Conservation (phyloP, 2,329 filamentous ascomycete genomes). For the Rutstroemia sp. region DNA sequence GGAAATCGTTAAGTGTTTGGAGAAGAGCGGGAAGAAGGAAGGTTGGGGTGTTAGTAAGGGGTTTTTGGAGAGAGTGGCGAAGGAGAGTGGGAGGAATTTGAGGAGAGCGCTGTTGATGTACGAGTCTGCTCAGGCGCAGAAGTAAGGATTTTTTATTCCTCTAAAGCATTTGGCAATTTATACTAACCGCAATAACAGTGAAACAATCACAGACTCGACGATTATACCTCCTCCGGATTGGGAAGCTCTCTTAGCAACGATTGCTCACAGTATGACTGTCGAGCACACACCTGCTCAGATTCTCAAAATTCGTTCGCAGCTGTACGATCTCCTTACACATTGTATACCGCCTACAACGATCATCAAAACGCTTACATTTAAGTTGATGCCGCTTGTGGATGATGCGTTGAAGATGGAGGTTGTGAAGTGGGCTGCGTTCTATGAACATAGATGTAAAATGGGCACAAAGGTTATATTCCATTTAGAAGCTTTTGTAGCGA, state of each 20-base stretch:
- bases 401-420: constrained; percentile 86
- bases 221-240: constrained; percentile 92
- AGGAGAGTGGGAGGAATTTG: constrained; percentile 84
- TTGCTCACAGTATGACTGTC: constrained; percentile 87
- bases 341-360: constrained; percentile 95
- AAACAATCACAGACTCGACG: constrained; percentile 81
- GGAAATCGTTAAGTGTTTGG: constrained; percentile 77
- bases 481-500: constrained; percentile 94
- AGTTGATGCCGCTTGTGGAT: constrained; percentile 79
- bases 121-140: constrained; percentile 93
- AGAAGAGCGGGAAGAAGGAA: constrained; percentile 65
- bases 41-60: constrained; percentile 70
- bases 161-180: constrained; percentile 1
- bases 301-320: constrained; percentile 77
- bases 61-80: constrained; percentile 78
- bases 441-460: constrained; percentile 87
- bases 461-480: constrained; percentile 98
- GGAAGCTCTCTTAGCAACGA: constrained; percentile 83
- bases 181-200: constrained; percentile 43
- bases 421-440: constrained; percentile 93
- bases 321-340: constrained; percentile 96
- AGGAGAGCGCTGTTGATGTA: constrained; percentile 91
- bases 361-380: constrained; percentile 90
- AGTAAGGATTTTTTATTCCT: constrained; percentile 52
- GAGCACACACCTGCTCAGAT: constrained; percentile 89